Base-by-base conservation (phyloP, 2,329 filamentous ascomycete genomes). In the Huntiella decipiens region DNA sequence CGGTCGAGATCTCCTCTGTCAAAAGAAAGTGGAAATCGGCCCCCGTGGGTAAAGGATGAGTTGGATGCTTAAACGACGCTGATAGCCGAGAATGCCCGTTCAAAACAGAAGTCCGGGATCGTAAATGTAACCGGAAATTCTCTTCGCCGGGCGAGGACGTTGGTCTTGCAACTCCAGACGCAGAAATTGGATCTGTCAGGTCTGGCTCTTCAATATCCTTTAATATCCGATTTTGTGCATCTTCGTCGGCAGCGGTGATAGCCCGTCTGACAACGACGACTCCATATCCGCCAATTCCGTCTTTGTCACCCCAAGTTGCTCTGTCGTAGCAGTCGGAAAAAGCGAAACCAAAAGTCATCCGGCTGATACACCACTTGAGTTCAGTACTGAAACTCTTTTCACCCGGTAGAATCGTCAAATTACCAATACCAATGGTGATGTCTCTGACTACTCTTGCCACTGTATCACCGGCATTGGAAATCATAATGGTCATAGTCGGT, bases 401-500 rank as follows among this genome's bases (percentile, higher is more conserved):
- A 5, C 71, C 68, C 0, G 74, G 74, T 1, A 79, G 56, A 45
- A 79, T 76, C 4, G 74, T 78, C 40, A 77, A 59, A 36, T 68
- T 72, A 47, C 73, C 74, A 0, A 79, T 54, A 28, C 63, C 61
- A 17, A 77, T 61, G 0, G 73, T 78, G 3, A 63, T 57, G 46
- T 78, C 71, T 8, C 66, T 63, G 46, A 79, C 60, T 4, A 63
- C 60, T 53, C 73, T 75, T 39, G 94, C 78, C 15, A 94, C 71
- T 0, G 87, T 95, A 55, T 92, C 81, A 17, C 82, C 82, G 49
- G 91, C 81, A 53, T 87, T 82, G 8, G 77, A 80, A 51, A 92
- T 82, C 10, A 95, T 70, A 13, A 93, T 78, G 0, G 87, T 93
- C 71, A 87, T 87, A 2, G 82, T 87, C 0, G 87, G 87, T 3